Conservation (phyloP, 768 basidiomycete species). For the Gymnopilus dilepis region DNA sequence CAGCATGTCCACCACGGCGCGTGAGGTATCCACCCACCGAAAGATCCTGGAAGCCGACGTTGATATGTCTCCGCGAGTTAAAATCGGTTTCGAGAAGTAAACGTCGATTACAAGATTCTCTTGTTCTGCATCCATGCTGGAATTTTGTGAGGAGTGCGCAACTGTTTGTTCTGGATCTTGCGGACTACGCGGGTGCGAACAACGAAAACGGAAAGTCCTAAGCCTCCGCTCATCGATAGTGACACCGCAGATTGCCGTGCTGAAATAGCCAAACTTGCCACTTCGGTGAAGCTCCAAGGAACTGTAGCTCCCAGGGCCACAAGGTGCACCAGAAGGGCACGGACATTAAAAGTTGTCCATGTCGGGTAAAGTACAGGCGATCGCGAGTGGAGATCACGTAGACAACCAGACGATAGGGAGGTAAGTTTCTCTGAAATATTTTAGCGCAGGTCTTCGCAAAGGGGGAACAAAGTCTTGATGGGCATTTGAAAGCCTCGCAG, state of each 20-base stretch:
- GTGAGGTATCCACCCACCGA: background rate
- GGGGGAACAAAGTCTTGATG: no score
- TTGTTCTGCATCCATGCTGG: background rate
- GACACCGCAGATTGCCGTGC: constrained; percentile 1
- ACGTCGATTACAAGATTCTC: background rate
- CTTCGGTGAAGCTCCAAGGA: no score
- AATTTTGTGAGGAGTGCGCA: background rate
- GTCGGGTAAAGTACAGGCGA: no score
- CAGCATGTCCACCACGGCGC: background rate
- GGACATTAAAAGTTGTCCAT: no score
- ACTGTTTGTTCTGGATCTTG: background rate
- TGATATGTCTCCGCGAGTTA: background rate
- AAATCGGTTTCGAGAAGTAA: background rate
- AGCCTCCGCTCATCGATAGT: background rate
- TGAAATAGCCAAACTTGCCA: background rate
- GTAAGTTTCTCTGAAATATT: no score
- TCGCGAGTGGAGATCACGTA: no score
- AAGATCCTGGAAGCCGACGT: background rate
- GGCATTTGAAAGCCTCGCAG: no score
- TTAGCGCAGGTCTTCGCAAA: no score
- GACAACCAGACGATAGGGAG: no score
- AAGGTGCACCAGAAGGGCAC: no score
- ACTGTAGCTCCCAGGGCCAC: background rate
- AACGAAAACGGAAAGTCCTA: background rate
- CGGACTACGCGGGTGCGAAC: background rate